Conservation (phyloP, 108 stramenopile species). For the Asterionellopsis glacialis region DNA sequence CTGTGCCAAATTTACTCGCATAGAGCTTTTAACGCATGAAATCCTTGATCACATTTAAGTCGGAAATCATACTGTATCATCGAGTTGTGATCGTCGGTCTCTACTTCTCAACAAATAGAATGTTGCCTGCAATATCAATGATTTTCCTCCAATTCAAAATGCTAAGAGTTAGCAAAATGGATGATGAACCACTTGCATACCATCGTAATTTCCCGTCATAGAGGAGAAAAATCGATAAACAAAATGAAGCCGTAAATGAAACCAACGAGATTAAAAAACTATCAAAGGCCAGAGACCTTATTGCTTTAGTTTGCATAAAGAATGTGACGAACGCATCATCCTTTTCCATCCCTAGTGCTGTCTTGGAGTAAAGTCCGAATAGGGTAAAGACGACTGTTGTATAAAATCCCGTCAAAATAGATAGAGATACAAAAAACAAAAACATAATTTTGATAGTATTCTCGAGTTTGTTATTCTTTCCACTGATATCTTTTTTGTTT, state of each 20-base stretch:
- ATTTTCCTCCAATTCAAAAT: too few relatives aligned
- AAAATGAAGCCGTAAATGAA: neutral
- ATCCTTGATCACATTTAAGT: too few relatives aligned
- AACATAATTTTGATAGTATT: neutral
- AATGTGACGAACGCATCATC: conserved; percentile 9
- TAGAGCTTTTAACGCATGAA: too few relatives aligned
- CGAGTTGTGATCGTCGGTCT: too few relatives aligned
- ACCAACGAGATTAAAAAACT: neutral
- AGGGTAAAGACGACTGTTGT: conserved; percentile 15
- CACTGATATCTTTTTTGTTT: too few relatives aligned
- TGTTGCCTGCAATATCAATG: too few relatives aligned
- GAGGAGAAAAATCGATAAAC: neutral
- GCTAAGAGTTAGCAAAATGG: too few relatives aligned
- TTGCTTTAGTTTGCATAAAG: neutral
- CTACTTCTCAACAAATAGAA: too few relatives aligned
- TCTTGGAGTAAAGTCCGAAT: conserved; percentile 11
- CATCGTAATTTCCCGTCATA: neutral
- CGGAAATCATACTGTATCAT: too few relatives aligned
- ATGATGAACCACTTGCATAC: neutral
- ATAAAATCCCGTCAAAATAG: conserved; percentile 12
- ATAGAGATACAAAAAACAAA: neutral
- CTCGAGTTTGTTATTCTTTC: neutral
- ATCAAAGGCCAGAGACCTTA: neutral
- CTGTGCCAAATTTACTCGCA: too few relatives aligned
- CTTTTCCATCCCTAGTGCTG: conserved; percentile 15